Evolutionary conservation across 306 rosid genomes (phyloP).

Genomic region (Quercus gilva): DNA sequence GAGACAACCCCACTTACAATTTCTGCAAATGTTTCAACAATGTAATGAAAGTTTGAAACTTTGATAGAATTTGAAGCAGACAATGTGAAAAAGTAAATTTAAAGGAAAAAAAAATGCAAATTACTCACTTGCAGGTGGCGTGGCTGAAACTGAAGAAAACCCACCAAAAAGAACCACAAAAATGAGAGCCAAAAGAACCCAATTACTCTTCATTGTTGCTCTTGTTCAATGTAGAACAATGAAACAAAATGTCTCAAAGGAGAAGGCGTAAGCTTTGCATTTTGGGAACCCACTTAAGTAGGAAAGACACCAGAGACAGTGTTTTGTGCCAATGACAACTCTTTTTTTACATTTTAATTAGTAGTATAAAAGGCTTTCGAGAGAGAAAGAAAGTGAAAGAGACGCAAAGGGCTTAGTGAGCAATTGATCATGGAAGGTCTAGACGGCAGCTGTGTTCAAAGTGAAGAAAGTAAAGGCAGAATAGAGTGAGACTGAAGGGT

Average conservation of each 20-base stretch:
- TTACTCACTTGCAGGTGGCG: conserved; percentile 82
- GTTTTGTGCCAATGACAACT: conserved; percentile 8
- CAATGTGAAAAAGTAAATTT: background rate
- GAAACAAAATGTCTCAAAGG: conserved; percentile 30
- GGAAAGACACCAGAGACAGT: conserved; percentile 35
- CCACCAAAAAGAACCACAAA: conserved; percentile 47
- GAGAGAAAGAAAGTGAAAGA: conserved; percentile 33
- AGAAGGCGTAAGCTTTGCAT: conserved; percentile 34
- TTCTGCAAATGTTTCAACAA: conserved; percentile 47
- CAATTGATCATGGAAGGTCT: conserved; percentile 30
- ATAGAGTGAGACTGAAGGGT: conserved; percentile 4
- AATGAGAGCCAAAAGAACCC: conserved; percentile 40
- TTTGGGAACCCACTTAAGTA: conserved; percentile 37
- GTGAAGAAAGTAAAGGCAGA: conserved; percentile 22
- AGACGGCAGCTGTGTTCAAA: conserved; percentile 11
- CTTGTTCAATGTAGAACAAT: conserved; percentile 16
- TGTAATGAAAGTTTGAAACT: conserved; percentile 5
- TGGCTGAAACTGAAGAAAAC: conserved; percentile 68
- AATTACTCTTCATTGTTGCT: conserved; percentile 44
- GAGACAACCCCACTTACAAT: conserved; percentile 75
- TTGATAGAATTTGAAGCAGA: conserved; percentile 8
- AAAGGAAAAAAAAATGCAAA: background rate
- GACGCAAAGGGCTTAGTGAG: conserved; percentile 23
- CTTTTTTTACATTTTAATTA: conserved; percentile 24
- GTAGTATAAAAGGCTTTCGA: conserved; percentile 24